phyloP scores from a whole-genome alignment of 1,139 yeast species.

The Ogataea hybrid region DNA sequence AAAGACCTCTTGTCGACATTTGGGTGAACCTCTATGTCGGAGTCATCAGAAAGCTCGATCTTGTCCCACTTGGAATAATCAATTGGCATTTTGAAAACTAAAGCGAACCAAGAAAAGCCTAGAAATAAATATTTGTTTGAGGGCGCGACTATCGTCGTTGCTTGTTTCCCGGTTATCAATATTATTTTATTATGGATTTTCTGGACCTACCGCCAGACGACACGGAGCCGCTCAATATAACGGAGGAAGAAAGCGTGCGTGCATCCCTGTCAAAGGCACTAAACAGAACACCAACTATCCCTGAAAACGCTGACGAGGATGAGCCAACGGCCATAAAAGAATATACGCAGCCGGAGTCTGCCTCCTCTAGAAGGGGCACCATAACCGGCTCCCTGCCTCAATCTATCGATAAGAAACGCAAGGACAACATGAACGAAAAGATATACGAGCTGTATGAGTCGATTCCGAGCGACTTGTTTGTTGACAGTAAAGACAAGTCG shows the following conservation, averaged over 20 bases:
- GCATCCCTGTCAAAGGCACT: conserved; percentile 24
- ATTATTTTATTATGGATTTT: conserved; percentile 17
- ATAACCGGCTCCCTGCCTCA: conserved; percentile 24
- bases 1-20: conserved; percentile 94
- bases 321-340: conserved; percentile 5
- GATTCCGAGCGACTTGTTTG: conserved; percentile 64
- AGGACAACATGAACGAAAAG: conserved; percentile 87
- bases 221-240: conserved; percentile 7
- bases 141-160: conserved; percentile 3
- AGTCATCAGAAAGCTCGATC: conserved; percentile 91
- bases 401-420: conserved; percentile 59
- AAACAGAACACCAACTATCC: conserved; percentile 13
- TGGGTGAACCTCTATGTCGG: conserved; percentile 96
- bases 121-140: conserved; percentile 2
- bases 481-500: conserved; percentile 40
- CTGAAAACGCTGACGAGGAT: conserved; percentile 16
- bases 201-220: conserved; percentile 14
- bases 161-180: neutral
- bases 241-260: conserved; percentile 12
- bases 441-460: conserved; percentile 76
- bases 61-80: conserved; percentile 99
- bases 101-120: conserved; percentile 7
- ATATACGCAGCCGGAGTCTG: conserved; percentile 6
- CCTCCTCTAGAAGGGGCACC: conserved; percentile 22
- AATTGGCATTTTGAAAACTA: conserved; percentile 51